Evolutionary conservation across 2,329 filamentous ascomycete species (phyloP).

Genomic region (Colletotrichum gloeosporioides): DNA sequence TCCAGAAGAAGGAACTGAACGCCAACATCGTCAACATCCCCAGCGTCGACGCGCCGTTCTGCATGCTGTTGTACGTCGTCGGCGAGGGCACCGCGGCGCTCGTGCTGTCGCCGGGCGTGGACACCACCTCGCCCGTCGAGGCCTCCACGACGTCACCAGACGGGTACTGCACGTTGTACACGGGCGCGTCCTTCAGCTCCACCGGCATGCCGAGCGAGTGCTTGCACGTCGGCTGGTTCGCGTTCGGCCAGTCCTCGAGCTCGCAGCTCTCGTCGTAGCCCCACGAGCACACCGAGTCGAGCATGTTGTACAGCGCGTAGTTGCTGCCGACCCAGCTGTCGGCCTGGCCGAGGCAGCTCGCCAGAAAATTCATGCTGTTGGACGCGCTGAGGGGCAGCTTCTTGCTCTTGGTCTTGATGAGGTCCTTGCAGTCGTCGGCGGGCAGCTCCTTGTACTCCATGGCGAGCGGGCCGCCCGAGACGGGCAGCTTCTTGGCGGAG

Average conservation of each 20-base stretch:
- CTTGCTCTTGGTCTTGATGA: slow-evolving; percentile 49
- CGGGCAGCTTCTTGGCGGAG: slow-evolving; percentile 49
- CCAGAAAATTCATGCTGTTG: slow-evolving; percentile 60
- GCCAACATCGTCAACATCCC: neutral
- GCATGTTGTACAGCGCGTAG: slow-evolving; percentile 56
- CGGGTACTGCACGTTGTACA: slow-evolving; percentile 54
- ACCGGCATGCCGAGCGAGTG: slow-evolving; percentile 44
- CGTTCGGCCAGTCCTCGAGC: slow-evolving; percentile 44
- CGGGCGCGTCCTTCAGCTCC: slow-evolving; percentile 40
- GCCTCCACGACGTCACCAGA: slow-evolving; percentile 47
- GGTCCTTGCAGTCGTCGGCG: slow-evolving; percentile 48
- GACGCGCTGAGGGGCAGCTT: slow-evolving; percentile 50
- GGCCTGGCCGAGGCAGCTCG: slow-evolving; percentile 43
- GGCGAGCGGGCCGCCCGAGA: slow-evolving; percentile 50
- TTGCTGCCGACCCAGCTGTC: slow-evolving; percentile 54
- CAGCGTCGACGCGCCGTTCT: neutral
- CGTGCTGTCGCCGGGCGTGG: neutral
- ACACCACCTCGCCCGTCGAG: slow-evolving; percentile 12
- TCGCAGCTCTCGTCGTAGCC: slow-evolving; percentile 52
- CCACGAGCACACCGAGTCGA: slow-evolving; percentile 50
- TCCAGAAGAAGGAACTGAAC: slow-evolving; percentile 8
- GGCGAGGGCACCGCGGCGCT: slow-evolving; percentile 1
- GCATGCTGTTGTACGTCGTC: neutral
- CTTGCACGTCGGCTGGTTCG: slow-evolving; percentile 50
- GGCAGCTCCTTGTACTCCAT: slow-evolving; percentile 53